These are phyloP conservation scores for Dictyostelium capitatum DNA, from an alignment of 78 protist genomes.

Conservation along the genomic window DNA sequence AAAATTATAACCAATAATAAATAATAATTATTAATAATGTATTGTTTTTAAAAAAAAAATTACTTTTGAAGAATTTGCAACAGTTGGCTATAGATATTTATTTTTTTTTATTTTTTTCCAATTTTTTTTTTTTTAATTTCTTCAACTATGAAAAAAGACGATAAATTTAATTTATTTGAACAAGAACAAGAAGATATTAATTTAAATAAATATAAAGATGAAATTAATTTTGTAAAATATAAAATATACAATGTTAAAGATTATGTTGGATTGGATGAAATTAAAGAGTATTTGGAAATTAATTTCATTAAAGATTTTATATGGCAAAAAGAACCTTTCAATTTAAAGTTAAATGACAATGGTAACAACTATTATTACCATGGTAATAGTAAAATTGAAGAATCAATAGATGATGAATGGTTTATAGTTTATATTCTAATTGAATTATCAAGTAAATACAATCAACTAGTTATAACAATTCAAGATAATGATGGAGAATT, in stretches of 20 bases:
- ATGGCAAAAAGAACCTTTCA: slow-evolving; percentile 87
- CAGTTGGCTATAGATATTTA: too few relatives aligned
- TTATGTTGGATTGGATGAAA: background rate
- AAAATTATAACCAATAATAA: too few relatives aligned
- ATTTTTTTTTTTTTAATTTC: too few relatives aligned
- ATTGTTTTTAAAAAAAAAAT: too few relatives aligned
- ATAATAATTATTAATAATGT: too few relatives aligned
- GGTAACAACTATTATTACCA: background rate
- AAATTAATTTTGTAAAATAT: slow-evolving; percentile 23
- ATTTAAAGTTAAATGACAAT: slow-evolving; percentile 21
- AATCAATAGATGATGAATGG: slow-evolving; percentile 93
- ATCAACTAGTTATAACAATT: slow-evolving; percentile 8
- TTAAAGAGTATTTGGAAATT: slow-evolving; percentile 7
- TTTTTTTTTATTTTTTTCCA: too few relatives aligned
- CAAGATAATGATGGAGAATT: slow-evolving; percentile 89
- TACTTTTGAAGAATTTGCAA: too few relatives aligned
- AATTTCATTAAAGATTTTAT: slow-evolving; percentile 57
- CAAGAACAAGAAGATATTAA: background rate
- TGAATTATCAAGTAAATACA: slow-evolving; percentile 49
- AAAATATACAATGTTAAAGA: background rate
- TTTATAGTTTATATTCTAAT: slow-evolving; percentile 85
- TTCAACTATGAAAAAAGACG: background rate
- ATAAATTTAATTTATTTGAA: background rate
- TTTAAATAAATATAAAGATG: background rate
- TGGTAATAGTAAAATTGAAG: slow-evolving; percentile 71